Conservation (phyloP, 257 asterid genomes). For the Salvia hispanica region DNA sequence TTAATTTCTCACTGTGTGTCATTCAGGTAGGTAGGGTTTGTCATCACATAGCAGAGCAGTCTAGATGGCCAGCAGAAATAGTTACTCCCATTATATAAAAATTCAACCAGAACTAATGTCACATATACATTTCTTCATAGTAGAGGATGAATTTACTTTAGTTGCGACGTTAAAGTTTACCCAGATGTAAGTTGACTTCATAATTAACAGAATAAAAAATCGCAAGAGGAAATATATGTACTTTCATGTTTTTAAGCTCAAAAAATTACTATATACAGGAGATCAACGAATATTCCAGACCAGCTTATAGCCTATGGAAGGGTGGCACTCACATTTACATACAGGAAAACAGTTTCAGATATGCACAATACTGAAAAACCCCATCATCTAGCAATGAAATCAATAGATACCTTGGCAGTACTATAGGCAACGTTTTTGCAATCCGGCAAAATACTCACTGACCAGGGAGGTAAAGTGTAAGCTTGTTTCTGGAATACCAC, state of each 20-base stretch:
- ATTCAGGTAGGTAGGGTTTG: slow-evolving; percentile 14
- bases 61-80: neutral
- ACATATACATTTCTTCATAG: neutral
- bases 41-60: slow-evolving; percentile 13
- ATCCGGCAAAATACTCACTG: slow-evolving; percentile 88
- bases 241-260: neutral
- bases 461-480: slow-evolving; percentile 87
- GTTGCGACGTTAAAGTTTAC: neutral
- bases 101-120: slow-evolving; percentile 4
- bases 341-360: slow-evolving; percentile 16
- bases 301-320: slow-evolving; percentile 20
- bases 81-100: neutral
- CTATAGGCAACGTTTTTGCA: slow-evolving; percentile 73
- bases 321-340: slow-evolving; percentile 20
- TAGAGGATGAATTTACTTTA: slow-evolving; percentile 8
- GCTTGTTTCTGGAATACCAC: slow-evolving; percentile 62
- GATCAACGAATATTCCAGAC: neutral
- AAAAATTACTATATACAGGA: neutral
- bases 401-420: slow-evolving; percentile 71
- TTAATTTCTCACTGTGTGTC: neutral
- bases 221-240: neutral
- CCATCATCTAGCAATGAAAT: slow-evolving; percentile 10
- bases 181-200: slow-evolving; percentile 3
- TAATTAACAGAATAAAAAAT: slow-evolving; percentile 7
- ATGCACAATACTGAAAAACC: neutral